Evolutionary conservation across 1,284 basidiomycete species (phyloP).

Genomic region (Pterulicium gracile): DNA sequence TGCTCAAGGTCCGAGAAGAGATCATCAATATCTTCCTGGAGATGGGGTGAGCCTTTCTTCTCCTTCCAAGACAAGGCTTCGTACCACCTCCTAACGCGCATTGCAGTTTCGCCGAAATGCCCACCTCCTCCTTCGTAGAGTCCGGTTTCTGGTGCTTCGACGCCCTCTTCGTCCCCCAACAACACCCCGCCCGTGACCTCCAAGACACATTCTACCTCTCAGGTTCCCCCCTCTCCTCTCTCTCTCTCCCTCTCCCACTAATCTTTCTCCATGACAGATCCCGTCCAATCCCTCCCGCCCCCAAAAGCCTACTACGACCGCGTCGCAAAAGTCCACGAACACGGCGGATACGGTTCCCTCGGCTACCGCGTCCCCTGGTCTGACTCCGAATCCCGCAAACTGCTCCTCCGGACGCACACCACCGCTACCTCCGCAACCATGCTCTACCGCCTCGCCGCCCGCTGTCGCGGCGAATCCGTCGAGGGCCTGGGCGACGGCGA

Average conservation of each 20-base stretch:
- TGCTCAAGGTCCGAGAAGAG: constrained; percentile 97
- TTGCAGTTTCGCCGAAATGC: constrained; percentile 94
- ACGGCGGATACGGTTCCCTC: constrained; percentile 89
- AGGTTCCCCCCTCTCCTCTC: constrained; percentile 31
- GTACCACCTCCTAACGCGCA: no score
- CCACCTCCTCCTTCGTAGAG: constrained; percentile 95
- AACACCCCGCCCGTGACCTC: constrained; percentile 95
- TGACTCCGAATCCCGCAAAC: constrained; percentile 81
- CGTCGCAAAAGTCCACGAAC: constrained; percentile 84
- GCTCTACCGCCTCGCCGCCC: constrained; percentile 85
- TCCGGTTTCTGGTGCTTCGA: constrained; percentile 99
- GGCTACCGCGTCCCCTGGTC: constrained; percentile 98
- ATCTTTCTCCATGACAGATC: constrained; percentile 44
- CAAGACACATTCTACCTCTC: constrained; percentile 99
- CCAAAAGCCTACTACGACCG: constrained; percentile 82
- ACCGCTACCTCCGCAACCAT: constrained; percentile 93
- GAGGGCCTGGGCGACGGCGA: constrained; percentile 28
- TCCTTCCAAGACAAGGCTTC: no score
- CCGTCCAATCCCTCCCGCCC: constrained; percentile 67
- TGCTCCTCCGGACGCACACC: constrained; percentile 94
- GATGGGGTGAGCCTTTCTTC: constrained; percentile 87
- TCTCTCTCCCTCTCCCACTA: constrained; percentile 5
- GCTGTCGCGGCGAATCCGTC: constrained; percentile 52
- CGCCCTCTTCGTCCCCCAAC: constrained; percentile 96
- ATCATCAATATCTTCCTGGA: constrained; percentile 98